phyloP scores from a whole-genome alignment of 768 basidiomycete species.

The Rhodotorula babjevae region DNA sequence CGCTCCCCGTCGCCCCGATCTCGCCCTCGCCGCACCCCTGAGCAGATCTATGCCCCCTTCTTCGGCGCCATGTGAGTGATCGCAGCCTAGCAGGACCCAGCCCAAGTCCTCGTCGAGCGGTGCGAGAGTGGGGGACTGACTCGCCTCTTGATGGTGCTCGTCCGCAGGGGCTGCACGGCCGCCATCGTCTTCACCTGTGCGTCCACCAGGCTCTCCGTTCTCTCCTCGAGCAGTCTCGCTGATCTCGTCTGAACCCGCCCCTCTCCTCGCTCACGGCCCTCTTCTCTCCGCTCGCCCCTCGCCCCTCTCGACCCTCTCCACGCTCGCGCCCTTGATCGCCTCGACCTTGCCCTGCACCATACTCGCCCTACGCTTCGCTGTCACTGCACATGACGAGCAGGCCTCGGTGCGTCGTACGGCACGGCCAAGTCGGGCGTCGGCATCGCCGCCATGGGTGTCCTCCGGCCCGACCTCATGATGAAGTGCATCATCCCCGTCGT shows the following conservation, averaged over 20 bases:
- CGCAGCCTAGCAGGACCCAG: too few species aligned
- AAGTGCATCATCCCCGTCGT: conserved; percentile 94
- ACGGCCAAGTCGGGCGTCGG: conserved; percentile 95
- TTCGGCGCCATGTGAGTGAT: conserved; percentile 81
- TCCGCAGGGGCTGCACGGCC: conserved; percentile 76
- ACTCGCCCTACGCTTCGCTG: too few species aligned
- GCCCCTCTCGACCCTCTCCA: too few species aligned
- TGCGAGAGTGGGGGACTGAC: not conserved
- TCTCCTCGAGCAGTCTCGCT: not conserved
- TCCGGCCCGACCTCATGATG: conserved; percentile 94
- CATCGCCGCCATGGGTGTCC: conserved; percentile 94
- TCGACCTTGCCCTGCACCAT: too few species aligned
- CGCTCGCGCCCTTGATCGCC: too few species aligned
- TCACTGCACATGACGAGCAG: too few species aligned
- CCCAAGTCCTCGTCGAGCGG: too few species aligned
- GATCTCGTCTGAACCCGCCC: not conserved
- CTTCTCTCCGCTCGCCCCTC: too few species aligned
- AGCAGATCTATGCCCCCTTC: conserved; percentile 84
- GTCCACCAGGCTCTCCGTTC: conserved; percentile 45
- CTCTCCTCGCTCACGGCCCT: too few species aligned
- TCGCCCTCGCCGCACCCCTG: not conserved
- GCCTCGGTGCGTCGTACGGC: conserved; percentile 58
- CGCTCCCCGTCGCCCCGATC: not conserved
- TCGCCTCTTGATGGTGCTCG: not conserved
- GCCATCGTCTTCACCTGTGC: conserved; percentile 97